Evolutionary conservation across 1,284 basidiomycete genomes (phyloP).

Genomic region (Austropuccinia psidii): DNA sequence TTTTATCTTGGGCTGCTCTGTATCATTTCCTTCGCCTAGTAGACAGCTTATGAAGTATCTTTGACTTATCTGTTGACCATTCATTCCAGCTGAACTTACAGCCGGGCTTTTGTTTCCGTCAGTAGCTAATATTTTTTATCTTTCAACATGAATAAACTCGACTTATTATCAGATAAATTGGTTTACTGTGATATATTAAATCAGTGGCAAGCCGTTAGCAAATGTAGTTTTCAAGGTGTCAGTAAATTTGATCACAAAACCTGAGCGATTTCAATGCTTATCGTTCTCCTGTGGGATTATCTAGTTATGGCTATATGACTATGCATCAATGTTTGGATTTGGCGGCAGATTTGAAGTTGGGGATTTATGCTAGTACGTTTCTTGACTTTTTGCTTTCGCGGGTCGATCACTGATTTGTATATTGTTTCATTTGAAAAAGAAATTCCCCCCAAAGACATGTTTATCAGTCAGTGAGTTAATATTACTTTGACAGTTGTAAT

Average conservation of each 20-base stretch:
- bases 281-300: not conserved
- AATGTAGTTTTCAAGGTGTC: slow-evolving; percentile 33
- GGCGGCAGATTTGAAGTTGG: slow-evolving; percentile 46
- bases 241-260: not conserved
- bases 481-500: not conserved
- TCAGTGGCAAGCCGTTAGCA: slow-evolving; percentile 18
- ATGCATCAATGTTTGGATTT: slow-evolving; percentile 47
- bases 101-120: slow-evolving; percentile 32
- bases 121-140: not conserved
- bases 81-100: slow-evolving; percentile 14
- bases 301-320: slow-evolving; percentile 37
- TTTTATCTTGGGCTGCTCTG: not conserved
- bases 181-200: not conserved
- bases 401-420: not conserved
- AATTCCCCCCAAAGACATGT: slow-evolving; percentile 47
- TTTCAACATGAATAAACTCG: not conserved
- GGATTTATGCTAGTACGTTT: slow-evolving; percentile 45
- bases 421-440: not conserved
- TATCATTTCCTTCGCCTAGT: not conserved
- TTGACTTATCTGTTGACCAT: not conserved
- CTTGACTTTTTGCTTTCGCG: not conserved
- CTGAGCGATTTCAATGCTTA: not conserved
- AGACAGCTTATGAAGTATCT: not conserved
- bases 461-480: slow-evolving; percentile 41
- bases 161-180: not conserved